Base-by-base conservation (phyloP, 345 rosid genomes). In the Moricandia moricandioides region DNA sequence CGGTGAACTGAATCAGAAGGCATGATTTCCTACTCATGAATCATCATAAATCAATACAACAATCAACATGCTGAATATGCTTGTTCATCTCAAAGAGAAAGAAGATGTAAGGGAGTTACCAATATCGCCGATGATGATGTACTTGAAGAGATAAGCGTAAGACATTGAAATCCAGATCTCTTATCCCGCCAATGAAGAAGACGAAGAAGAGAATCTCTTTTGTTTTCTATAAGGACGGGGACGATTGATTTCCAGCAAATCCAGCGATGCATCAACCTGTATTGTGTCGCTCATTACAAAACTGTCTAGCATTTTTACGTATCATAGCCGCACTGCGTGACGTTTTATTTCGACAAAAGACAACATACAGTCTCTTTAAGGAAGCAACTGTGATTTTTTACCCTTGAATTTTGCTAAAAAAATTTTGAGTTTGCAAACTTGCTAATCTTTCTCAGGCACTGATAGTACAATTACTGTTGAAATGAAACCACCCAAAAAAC, bases 51-150 rank as follows among this genome's bases (percentile, higher is more conserved):
- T 43, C 7, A 43, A 43, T 13, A 4, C 5, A 39, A 62, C 0
- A 18, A 78, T 27, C 63, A 61, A 21, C 71, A 30, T 17, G n/a
- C 40, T 37, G 4, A 37, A 37, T 37, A 3, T 21, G 40, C 3
- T 33, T 37, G 40, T 37, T 8, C 2, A 39, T 1, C 33, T 68
- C 21, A 16, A 67, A 18, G 37, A 33, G 31, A 33, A 33, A 34
- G 3, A 31, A 62, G 49, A 43, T 35, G 27, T 1, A 34, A 12
- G 33, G 27, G 12, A 47, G 57, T 45, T 67, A 89, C 97, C 98
- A 6, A 96, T 95, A 27, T 91, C 98, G 66, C 97, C 97, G 86
- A 93, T 91, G 88, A 93, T 93, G 87, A 93, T 93, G 83, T 93
- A 93, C 88, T 93, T 93, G 80, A 91, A 93, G 62, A 93, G 94